Base-by-base conservation (phyloP, 805 yeast species). In the Phaffomyces antillensis region DNA sequence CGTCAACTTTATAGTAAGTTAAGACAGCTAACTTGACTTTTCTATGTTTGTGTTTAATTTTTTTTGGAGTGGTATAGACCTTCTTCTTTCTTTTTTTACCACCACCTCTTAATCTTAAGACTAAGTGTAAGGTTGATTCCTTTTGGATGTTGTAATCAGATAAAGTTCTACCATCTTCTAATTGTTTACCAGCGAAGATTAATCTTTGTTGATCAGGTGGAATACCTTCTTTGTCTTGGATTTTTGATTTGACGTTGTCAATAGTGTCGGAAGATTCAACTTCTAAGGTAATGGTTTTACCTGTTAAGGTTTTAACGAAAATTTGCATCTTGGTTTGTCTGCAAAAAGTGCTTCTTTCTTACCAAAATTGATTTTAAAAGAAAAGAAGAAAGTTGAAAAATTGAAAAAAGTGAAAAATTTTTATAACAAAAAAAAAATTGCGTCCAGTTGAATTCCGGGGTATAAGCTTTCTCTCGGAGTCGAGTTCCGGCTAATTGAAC, bases 11-110 rank as follows among this genome's bases (percentile, higher is more conserved):
- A 89, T 90, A 93, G 93, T 91, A 93, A 71, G 95, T 89, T 74
- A 93, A 86, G 73, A 93, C 97, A 75, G 97, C 98, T 70, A 93
- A 82, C 86, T 93, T 93, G 77, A 86, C 87, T 83, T 91, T 93
- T 87, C 86, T 93, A 86, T 88, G 96, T 86, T 89, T 90, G 95
- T 93, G 98, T 79, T 77, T 87, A 79, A 93, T 87, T 86, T 90
- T 95, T 90, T 93, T 93, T 81, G 99, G 99, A 71, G 98, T 91
- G 79, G 98, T 91, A 91, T 91, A 93, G 72, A 89, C 97, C 95
- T 91, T 91, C 96, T 93, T 93, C 93, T 93, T 93, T 84, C 96
- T 91, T 93, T 93, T 93, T 87, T 90, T 93, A 81, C 96, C 96
- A 77, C 96, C 96, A 79, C 98, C 98, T 79, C 97, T 87, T 71